Evolutionary conservation across 441 rosid genomes (phyloP).

Genomic region (Dalechampia spathulata): DNA sequence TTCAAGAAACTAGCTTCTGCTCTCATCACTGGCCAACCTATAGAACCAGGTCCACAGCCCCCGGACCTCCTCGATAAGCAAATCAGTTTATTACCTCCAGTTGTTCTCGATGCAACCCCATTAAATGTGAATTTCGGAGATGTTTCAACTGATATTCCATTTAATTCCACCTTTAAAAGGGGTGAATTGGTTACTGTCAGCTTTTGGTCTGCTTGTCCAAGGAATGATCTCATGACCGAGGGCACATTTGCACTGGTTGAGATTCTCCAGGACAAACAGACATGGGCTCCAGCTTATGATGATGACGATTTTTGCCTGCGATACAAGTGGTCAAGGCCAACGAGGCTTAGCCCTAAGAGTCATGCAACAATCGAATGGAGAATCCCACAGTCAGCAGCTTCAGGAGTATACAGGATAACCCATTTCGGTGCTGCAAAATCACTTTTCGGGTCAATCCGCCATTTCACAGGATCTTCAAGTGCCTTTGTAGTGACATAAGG

Average conservation of each 20-base stretch:
- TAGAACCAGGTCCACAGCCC: conserved; percentile 60
- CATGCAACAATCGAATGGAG: conserved; percentile 75
- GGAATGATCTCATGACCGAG: conserved; percentile 85
- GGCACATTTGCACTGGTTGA: conserved; percentile 87
- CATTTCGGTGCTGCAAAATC: conserved; percentile 83
- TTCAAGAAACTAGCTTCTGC: conserved; percentile 67
- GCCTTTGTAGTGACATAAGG: conserved; percentile 44
- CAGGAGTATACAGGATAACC: conserved; percentile 65
- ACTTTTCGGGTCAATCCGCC: conserved; percentile 56
- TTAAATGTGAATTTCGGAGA: conserved; percentile 59
- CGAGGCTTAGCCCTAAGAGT: conserved; percentile 59
- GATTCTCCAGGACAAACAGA: conserved; percentile 44
- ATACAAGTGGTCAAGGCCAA: conserved; percentile 78
- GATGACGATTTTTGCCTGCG: conserved; percentile 83
- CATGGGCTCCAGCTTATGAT: conserved; percentile 68
- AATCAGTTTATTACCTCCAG: conserved; percentile 71
- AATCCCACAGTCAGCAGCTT: conserved; percentile 46
- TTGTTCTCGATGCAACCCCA: conserved; percentile 63
- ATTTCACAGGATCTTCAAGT: conserved; percentile 79
- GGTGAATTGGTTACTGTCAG: conserved; percentile 60
- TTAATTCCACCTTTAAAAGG: conserved; percentile 59
- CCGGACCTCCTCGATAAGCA: conserved; percentile 74
- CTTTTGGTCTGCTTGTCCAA: conserved; percentile 84
- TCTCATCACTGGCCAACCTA: conserved; percentile 42
- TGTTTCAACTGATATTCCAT: conserved; percentile 53